phyloP scores from a whole-genome alignment of 768 basidiomycete genomes.

The Boletus patriciae region DNA sequence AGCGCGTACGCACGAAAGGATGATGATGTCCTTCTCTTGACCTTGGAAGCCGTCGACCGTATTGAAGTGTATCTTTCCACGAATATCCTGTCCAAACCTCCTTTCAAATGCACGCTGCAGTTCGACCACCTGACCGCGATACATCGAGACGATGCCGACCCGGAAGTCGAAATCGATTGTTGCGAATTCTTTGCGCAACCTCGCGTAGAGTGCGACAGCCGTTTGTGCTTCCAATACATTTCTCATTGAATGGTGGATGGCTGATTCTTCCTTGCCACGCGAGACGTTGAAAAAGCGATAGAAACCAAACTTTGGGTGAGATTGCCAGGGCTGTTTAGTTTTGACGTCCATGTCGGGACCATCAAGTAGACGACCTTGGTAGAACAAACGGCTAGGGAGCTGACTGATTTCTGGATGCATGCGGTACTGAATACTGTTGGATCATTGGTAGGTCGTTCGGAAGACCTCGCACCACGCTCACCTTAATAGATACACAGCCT shows the following conservation, averaged over 20 bases:
- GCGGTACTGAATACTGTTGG: constrained; percentile 90
- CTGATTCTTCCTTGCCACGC: constrained; percentile 57
- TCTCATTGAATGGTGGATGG: constrained; percentile 65
- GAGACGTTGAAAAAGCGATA: constrained; percentile 89
- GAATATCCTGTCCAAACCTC: constrained; percentile 69
- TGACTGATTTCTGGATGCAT: constrained; percentile 97
- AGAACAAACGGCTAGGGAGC: constrained; percentile 88
- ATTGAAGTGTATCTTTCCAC: constrained; percentile 83
- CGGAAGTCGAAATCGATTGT: constrained; percentile 51
- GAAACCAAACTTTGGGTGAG: constrained; percentile 68
- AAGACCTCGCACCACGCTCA: constrained; percentile 31
- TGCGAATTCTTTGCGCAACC: constrained; percentile 67
- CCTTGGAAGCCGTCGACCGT: constrained; percentile 99
- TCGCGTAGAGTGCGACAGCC: constrained; percentile 74
- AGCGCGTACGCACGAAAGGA: constrained; percentile 93
- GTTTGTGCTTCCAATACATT: constrained; percentile 74
- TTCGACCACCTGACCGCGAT: constrained; percentile 83
- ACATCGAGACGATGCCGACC: constrained; percentile 87
- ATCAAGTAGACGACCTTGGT: constrained; percentile 73
- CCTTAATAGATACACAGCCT: constrained; percentile 92
- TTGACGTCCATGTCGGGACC: constrained; percentile 86
- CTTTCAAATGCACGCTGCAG: constrained; percentile 66
- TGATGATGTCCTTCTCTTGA: constrained; percentile 98
- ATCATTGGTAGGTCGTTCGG: background rate
- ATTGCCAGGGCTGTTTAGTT: constrained; percentile 86